Percentiles rank a stretch among this genome's conserved stretches.
Conservation (phyloP, 2,329 filamentous ascomycete genomes). For the Aphanoascus verrucosus region DNA sequence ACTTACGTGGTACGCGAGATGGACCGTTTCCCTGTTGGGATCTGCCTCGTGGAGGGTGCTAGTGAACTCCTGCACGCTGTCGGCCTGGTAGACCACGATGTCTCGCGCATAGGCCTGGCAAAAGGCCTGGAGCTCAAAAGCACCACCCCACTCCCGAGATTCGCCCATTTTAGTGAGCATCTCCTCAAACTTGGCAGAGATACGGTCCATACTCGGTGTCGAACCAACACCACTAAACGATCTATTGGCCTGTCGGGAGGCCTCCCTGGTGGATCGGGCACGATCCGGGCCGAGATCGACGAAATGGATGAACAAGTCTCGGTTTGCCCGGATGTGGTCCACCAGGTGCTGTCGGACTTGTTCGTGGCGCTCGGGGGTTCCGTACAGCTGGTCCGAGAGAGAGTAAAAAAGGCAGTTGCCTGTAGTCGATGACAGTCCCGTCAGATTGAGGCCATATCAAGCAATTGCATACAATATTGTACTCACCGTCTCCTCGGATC, state of each 20-base stretch:
- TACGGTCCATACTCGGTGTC: conserved; percentile 44
- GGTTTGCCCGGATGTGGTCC: conserved; percentile 50
- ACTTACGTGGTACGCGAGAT: conserved; percentile 55
- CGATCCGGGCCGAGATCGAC: conserved; percentile 49
- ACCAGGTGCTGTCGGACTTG: conserved; percentile 51
- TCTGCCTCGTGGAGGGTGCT: conserved; percentile 37
- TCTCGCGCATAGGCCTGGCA: conserved; percentile 50
- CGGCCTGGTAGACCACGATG: conserved; percentile 48
- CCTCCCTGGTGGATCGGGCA: conserved; percentile 46
- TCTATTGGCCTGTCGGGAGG: conserved; percentile 36
- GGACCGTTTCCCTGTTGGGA: conserved; percentile 31
- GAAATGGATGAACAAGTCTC: conserved; percentile 55
- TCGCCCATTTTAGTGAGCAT: conserved; percentile 52
- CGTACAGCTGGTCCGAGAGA: conserved; percentile 56
- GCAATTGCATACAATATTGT: neutral
- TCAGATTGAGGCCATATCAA: neutral
- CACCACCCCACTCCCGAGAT: conserved; percentile 53
- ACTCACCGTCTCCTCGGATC: conserved; percentile 54
- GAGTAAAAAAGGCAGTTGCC: conserved; percentile 62
- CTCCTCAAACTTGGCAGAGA: conserved; percentile 47
- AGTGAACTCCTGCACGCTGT: conserved; percentile 31
- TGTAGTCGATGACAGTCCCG: conserved; percentile 22
- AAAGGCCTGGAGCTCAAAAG: conserved; percentile 58
- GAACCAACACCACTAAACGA: conserved; percentile 39
- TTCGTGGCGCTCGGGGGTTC: conserved; percentile 46